Evolutionary conservation across 2,329 filamentous ascomycete genomes (phyloP), one percentile per base, ranked within the genome.

Genomic region (Drechslerella coelobrocha): DNA sequence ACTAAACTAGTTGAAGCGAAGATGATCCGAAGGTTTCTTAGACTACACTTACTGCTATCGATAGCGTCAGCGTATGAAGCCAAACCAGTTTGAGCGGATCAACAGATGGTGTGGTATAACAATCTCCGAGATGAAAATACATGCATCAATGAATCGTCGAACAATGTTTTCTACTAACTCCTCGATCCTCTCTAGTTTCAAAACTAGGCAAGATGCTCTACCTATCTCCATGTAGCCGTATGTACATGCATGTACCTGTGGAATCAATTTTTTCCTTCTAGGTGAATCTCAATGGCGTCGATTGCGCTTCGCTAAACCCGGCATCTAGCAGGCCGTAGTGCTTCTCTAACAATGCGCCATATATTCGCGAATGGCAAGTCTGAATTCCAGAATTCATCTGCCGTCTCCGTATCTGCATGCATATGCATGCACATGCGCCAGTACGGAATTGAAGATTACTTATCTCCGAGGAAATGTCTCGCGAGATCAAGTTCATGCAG

Each of bases 371-470:
- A 31, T 31, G 29, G 29, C 29, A 31, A 31, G 29, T 31, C 6
- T 12, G 12, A 61, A 60, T 60, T 68, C 54, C 60, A 61, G 54
- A 27, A 41, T 29, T n/a, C n/a, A 31, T 31, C 29, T 31, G 29
- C 29, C 29, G 29, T 31, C 29, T 31, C 29, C 29, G 41, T 21
- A 21, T 45, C 41, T 23, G 41, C 41, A 45, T 45, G 41, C 41
- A 45, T 19, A 45, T 45, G 41, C 41, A 45, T 45, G 41, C 41
- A 45, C 41, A 45, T 45, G 41, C 41, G 41, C 41, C 41, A 45
- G 41, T 10, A 2, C 19, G 14, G 37, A 41, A 19, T 45, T 19
- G 19, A 14, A 45, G 10, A 21, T 4, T 9, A 21, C n/a, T 21
- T 45, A 45, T 45, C 41, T 45, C 41, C 41, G 41, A 45, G 41